Evolutionary conservation across 345 rosid genomes (phyloP), one percentile per base, ranked within the genome.

Genomic region (Salix koriyanagi): DNA sequence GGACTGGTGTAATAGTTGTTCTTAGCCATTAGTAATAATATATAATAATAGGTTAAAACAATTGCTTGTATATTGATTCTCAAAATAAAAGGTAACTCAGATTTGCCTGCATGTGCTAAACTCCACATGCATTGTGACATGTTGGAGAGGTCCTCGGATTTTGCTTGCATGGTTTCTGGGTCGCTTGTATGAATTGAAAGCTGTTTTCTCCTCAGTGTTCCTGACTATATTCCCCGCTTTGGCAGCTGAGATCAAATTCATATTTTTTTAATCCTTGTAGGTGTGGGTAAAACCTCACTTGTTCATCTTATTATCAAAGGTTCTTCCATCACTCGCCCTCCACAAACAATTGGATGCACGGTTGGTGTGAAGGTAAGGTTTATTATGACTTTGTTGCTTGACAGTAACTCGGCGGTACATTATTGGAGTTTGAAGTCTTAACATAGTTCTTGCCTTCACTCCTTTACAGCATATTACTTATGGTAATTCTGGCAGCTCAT

Each of bases 281-380:
- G 99, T 79, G 99, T 94, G 46, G 98, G 99, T 69, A 96, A 96
- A 88, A 85, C 93, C 52, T 96, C 99, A 80, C 90, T 96, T 65
- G 97, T 91, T 79, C 90, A 96, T 88, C 85, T 96, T 39, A 92
- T 94, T 60, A 87, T 85, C 80, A 94, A 91, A 81, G 97, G 98
- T 66, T 87, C 87, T 76, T 85, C 97, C 41, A 70, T 83, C 25
- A 77, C 79, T 83, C 94, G 85, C 36, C 97, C 99, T 79, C 54
- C 98, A 82, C 99, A 96, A 80, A 96, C 99, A 19, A 82, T 96
- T 83, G 99, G 99, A 81, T 96, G 99, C 76, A 81, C 94, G 28
- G 98, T 96, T 85, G 96, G 86, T 79, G 97, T 96, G 79, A 96
- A 92, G 98, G 99, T 96, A 85, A 75, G 67, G n/a, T 76, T 58